Evolutionary conservation across 345 rosid genomes (phyloP), one percentile per base, ranked within the genome.

Genomic region (Lenwebbia sp.): DNA sequence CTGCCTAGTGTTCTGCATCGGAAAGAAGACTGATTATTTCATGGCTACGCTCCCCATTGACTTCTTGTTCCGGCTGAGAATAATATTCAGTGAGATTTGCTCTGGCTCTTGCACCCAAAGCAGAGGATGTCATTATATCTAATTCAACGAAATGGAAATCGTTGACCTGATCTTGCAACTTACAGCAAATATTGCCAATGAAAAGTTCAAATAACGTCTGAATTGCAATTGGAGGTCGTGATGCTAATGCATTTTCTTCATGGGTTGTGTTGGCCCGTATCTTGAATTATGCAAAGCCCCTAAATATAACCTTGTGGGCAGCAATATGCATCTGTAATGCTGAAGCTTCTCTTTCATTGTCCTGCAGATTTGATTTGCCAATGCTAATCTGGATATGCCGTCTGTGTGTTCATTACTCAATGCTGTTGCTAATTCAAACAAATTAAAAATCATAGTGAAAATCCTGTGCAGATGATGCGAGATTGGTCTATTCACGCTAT

Each of bases 331-430:
- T 52, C 19, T 89, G 92, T 90, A 89, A 89, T 90, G 89, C 98
- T 95, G 96, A 95, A 97, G 90, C 92, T 90, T 96, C 93, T 94
- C 90, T 94, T 94, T 93, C 94, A 85, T 94, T 95, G 92, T 92
- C 91, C 88, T 95, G 99, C 98, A 97, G 99, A 98, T 97, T 90
- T 95, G 92, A 94, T 93, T 88, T 92, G 93, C 92, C 92, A 92
- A 93, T 90, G 98, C 97, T 95, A 94, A 92, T 90, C 91, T 88
- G 95, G 97, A 92, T 93, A 88, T 90, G 93, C 86, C 91, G 70
- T 92, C 96, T 94, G 93, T 92, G 90, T 89, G 93, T 91, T 92
- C 54, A 65, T 89, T 91, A 90, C 86, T 84, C 86, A 86, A 91
- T 91, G 90, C 86, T 85, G 84, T 91, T 88, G 82, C 86, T 85